phyloP scores from a whole-genome alignment of 2,329 filamentous ascomycete genomes.

The Pseudogymnoascus sp. region DNA sequence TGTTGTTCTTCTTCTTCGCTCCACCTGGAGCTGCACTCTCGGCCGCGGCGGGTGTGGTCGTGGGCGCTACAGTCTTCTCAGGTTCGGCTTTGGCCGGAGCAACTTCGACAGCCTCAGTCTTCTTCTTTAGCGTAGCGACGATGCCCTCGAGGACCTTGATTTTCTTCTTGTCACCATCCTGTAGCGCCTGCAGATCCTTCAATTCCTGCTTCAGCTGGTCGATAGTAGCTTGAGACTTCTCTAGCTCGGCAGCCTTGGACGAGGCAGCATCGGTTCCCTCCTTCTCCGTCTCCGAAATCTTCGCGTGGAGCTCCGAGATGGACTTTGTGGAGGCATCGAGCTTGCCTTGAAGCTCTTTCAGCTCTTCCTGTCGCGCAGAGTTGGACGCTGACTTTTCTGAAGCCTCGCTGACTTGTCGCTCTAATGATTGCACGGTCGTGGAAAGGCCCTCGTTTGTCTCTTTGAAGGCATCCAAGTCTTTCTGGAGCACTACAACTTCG shows the following conservation, averaged over 20 bases:
- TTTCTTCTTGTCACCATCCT: constrained; percentile 13
- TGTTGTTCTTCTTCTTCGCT: constrained; percentile 69
- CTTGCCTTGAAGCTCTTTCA: constrained; percentile 37
- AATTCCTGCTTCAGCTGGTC: constrained; percentile 21
- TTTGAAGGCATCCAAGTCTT: constrained; percentile 62
- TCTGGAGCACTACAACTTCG: constrained; percentile 60
- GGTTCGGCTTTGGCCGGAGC: constrained; percentile 35
- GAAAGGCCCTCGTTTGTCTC: constrained; percentile 59
- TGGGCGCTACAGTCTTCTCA: constrained; percentile 34
- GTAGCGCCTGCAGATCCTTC: constrained; percentile 8
- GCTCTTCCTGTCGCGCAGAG: constrained; percentile 33
- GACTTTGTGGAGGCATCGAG: constrained; percentile 14
- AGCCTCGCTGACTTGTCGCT: constrained; percentile 36
- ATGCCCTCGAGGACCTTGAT: constrained; percentile 23
- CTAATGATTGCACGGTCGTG: constrained; percentile 35
- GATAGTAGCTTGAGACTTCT: constrained; percentile 21
- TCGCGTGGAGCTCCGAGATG: constrained; percentile 6
- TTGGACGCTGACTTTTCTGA: constrained; percentile 43
- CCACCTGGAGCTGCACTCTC: constrained; percentile 21
- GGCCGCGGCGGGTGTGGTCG: background rate
- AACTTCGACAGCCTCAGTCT: constrained; percentile 32
- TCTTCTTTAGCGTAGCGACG: constrained; percentile 32
- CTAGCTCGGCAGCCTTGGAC: constrained; percentile 11
- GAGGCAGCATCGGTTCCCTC: constrained; percentile 10
- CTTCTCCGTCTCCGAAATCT: background rate